Evolutionary conservation across 2,329 filamentous ascomycete genomes (phyloP), one percentile per base, ranked within the genome.

Genomic region (Pleurostoma richardsiae): DNA sequence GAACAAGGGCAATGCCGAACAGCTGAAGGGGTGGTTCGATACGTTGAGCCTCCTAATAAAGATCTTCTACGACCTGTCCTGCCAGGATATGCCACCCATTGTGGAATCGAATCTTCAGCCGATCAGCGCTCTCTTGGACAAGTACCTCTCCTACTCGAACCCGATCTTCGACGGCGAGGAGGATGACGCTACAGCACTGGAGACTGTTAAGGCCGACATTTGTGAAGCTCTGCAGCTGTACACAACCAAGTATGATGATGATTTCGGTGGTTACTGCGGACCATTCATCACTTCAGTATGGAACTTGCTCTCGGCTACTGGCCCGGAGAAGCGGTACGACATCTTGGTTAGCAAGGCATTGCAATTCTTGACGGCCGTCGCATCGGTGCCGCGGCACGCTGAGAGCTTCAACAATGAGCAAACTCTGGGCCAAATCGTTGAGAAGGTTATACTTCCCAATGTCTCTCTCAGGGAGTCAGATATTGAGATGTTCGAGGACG

Each of bases 21-120:
- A 76, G 11, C 76, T 99, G 40, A 83, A 85, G 60, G 81, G 82
- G 55, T 88, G 90, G 64, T 91, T 96, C 57, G 83, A 88, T 53
- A 90, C 90, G 3, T 77, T 99, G 52, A 91, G 92, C 64, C 76
- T 97, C 44, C 82, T 95, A 56, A 77, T 96, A 56, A 95, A 95
- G 72, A 83, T 99, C 42, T 83, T 97, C 63, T 94, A 94, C 70
- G 95, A 99, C 67, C 82, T 99, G 44, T 96, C 91, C n/a, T 96
- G 86, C 62, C 95, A 99, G 64, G 94, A 99, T 65, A 79, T 99
- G 57, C 90, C 94, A 11, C 91, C 92, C 3, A 85, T 94, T 56
- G 95, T 99, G 64, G 94, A 99, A 72, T 86, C 95, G 54, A 88
- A 95, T 61, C 77, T 99, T 26, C 69, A 75, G 42, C 80, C 81